Conservation (phyloP, 805 yeast species). For the Starmerella asiatica region DNA sequence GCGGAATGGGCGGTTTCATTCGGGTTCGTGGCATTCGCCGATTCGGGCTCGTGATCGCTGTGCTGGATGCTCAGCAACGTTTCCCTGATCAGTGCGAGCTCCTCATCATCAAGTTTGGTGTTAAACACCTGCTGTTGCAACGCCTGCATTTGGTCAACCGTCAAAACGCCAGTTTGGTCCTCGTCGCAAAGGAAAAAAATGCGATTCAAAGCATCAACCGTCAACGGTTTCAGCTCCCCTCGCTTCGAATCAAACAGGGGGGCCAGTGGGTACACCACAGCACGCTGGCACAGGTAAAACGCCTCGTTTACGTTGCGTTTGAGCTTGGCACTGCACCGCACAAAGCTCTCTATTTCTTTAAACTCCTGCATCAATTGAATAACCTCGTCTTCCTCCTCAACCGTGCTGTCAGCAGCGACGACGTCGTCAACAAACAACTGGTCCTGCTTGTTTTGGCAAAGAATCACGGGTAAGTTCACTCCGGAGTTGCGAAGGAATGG, state of each 20-base stretch:
- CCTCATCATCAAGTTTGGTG: slow-evolving; percentile 35
- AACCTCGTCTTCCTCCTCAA: slow-evolving; percentile 56
- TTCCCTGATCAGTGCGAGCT: slow-evolving; percentile 30
- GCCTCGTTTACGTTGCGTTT: slow-evolving; percentile 80
- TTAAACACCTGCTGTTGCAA: slow-evolving; percentile 68
- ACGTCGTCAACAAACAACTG: slow-evolving; percentile 29
- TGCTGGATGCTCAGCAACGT: slow-evolving; percentile 18
- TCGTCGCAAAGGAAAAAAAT: slow-evolving; percentile 73
- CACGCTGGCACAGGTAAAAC: slow-evolving; percentile 82
- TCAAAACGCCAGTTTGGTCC: slow-evolving; percentile 78
- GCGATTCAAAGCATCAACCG: slow-evolving; percentile 61
- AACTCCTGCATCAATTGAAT: slow-evolving; percentile 76
- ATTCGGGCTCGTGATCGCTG: neutral
- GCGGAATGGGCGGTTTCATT: too few relatives aligned
- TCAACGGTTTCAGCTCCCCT: slow-evolving; percentile 64
- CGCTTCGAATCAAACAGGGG: slow-evolving; percentile 90
- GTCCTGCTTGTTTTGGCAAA: slow-evolving; percentile 62
- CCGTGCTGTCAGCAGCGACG: slow-evolving; percentile 1
- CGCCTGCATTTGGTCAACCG: slow-evolving; percentile 52
- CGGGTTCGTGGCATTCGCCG: too few relatives aligned
- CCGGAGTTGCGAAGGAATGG: slow-evolving; percentile 87
- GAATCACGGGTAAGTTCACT: slow-evolving; percentile 80
- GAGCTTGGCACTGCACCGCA: slow-evolving; percentile 75
- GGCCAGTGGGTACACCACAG: slow-evolving; percentile 83
- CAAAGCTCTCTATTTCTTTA: slow-evolving; percentile 87